Percentiles rank a stretch among this genome's conserved stretches.
These are phyloP conservation scores for Saccharomycopsis hybrid DNA, from an alignment of 1,139 yeast genomes.

Conservation along the genomic window DNA sequence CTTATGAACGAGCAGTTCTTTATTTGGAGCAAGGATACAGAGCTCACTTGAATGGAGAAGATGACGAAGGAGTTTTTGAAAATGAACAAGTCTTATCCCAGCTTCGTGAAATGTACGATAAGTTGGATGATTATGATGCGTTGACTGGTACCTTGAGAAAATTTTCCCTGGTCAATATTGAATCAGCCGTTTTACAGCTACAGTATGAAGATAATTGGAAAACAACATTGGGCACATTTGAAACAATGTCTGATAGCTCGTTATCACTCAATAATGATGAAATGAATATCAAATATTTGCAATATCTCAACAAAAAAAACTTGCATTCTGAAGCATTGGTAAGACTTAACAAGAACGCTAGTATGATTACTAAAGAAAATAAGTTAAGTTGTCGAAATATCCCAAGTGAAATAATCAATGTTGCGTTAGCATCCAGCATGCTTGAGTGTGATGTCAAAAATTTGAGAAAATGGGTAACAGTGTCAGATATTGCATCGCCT, in stretches of 20 bases:
- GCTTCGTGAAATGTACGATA: constrained; percentile 76
- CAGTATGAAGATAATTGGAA: constrained; percentile 87
- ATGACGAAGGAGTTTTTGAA: too few relatives aligned
- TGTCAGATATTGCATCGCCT: constrained; percentile 25
- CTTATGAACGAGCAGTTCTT: constrained; percentile 84
- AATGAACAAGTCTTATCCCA: constrained; percentile 42
- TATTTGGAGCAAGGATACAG: constrained; percentile 76
- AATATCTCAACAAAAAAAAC: constrained; percentile 53
- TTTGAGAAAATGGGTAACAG: constrained; percentile 37
- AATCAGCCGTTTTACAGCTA: constrained; percentile 69
- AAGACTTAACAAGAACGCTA: constrained; percentile 23
- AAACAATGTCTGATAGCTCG: constrained; percentile 47
- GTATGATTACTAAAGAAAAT: constrained; percentile 2
- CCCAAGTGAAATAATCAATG: constrained; percentile 39
- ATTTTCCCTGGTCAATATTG: constrained; percentile 62
- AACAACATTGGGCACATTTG: constrained; percentile 80
- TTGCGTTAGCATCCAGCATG: constrained; percentile 47
- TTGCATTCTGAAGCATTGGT: constrained; percentile 44
- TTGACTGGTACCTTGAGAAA: constrained; percentile 77
- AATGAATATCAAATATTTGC: constrained; percentile 36
- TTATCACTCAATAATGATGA: constrained; percentile 26
- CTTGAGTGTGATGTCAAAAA: constrained; percentile 39
- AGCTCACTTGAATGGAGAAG: not conserved
- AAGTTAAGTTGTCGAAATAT: not conserved
- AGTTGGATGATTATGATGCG: constrained; percentile 84